These are phyloP conservation scores for Ganoderma resinaceum DNA, from an alignment of 1,284 basidiomycete species.

Conservation along the genomic window DNA sequence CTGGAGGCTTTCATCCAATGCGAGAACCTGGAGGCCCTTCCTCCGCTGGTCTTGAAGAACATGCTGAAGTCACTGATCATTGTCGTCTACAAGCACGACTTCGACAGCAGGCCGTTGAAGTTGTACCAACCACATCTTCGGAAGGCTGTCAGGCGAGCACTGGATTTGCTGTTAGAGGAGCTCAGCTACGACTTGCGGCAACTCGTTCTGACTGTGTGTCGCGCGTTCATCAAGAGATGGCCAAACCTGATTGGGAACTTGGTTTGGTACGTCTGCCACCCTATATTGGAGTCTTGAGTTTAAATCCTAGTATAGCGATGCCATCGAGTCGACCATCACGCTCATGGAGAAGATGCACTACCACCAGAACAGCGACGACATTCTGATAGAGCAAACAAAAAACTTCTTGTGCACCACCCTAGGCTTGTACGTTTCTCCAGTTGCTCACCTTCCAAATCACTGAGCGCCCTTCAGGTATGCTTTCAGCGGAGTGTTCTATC, in stretches of 20 bases:
- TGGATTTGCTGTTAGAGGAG: constrained; percentile 56
- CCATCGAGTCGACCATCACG: constrained; percentile 56
- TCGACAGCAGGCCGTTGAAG: constrained; percentile 58
- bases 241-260: constrained; percentile 58
- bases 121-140: constrained; percentile 60
- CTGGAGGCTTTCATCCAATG: constrained; percentile 56
- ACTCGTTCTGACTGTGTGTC: constrained; percentile 61
- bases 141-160: constrained; percentile 55
- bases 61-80: constrained; percentile 69
- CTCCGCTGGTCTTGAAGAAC: constrained; percentile 60
- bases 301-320: constrained; percentile 40
- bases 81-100: constrained; percentile 73
- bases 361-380: constrained; percentile 56
- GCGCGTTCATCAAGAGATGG: constrained; percentile 68
- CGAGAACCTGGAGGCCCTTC: constrained; percentile 51
- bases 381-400: constrained; percentile 60
- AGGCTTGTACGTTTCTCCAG: constrained; percentile 47
- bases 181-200: constrained; percentile 72
- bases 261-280: constrained; percentile 52
- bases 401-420: constrained; percentile 61
- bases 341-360: constrained; percentile 55
- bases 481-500: constrained; percentile 59
- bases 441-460: not conserved
- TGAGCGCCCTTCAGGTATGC: constrained; percentile 48
- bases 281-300: not conserved